Base-by-base conservation (phyloP, 2,329 filamentous ascomycete species). In the Cladosporium austrohemisphaericum region DNA sequence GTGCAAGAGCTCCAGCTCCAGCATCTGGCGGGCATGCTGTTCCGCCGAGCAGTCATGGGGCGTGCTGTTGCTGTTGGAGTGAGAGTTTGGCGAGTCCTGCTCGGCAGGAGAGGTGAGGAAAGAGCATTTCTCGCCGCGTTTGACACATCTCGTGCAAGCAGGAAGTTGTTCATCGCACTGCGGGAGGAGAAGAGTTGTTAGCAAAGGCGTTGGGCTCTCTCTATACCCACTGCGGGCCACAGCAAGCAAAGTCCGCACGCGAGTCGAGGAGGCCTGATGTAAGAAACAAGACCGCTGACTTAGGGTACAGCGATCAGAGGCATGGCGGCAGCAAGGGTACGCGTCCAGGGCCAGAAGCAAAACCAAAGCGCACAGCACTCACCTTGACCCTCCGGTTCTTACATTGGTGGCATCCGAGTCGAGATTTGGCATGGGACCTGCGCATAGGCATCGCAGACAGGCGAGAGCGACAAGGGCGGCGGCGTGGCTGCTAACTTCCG, bases 301-400 rank as follows among this genome's bases (percentile, higher is more conserved):
- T n/a, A n/a, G 19, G n/a, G 23, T 19, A 23, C 28, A 36, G 14
- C 6, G 6, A 26, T 26, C 25, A 26, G 25, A 26, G 6, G 11
- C 6, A 28, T 13, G 14, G 37, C 37, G 25, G 37, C 37, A 41
- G 16, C n/a, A 18, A 26, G 11, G 20, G 20, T 25, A 23, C 10
- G 35, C 35, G 22, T 16, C 6, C 6, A 26, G 11, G 25, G 25
- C 25, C 25, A 6, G 35, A 19, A 10, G 20, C 20, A 37, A 5
- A 13, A 11, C 20, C 16, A 4, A 29, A 6, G 7, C 6, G 22
- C n/a, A n/a, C n/a, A 20, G 9, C 9, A 50, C 52, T 35, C 41
- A 58, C 57, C 54, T 62, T 62, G 20, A 62, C 60, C 38, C 60
- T 52, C 20, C 59, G 52, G 13, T 53, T 50, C 20, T 62, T 62